Base-by-base conservation (phyloP, 257 asterid species). In the Mentha longifolia region DNA sequence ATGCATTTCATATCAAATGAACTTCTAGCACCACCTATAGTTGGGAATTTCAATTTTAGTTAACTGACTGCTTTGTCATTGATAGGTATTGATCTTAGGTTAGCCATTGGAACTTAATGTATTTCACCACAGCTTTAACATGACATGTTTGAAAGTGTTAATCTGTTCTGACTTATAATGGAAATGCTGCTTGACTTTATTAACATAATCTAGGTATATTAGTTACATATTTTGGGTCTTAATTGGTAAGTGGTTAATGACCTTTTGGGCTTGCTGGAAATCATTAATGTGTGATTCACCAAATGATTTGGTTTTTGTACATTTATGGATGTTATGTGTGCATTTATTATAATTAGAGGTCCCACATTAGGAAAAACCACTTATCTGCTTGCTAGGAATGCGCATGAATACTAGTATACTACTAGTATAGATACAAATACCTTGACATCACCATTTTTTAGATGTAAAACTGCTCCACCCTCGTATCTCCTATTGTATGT, bases 261-360 rank as follows among this genome's bases (percentile, higher is more conserved):
- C 37, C 59, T 14, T 17, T 41, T 58, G 31, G n/a, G 4, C 37
- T 49, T n/a, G 74, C 50, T 60, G 65, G 65, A 50, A 75, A 74
- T 66, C 13, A 66, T 50, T 30, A 45, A 22, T 35, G 51, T 20
- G 35, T 33, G 33, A 70, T 60, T 37, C 43, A 42, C 22, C 61
- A 11, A 16, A 46, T 9, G 31, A 9, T 31, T 11, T 28, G 9
- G 8, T 58, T 5, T 47, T 16, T 37, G 17, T 67, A 28, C 30
- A 16, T 42, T 22, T 57, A 28, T 47, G 56, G 42, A 28, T 51
- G 50, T 68, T 42, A 46, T 9, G 16, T 64, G 68, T 56, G 64
- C 63, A 56, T 57, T 70, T 63, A 20, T 33, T 19, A 19, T 49
- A 68, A 61, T 39, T 35, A 46, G 66, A 55, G 49, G 10, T 33